Evolutionary conservation across 495 filamentous ascomycete genomes (phyloP).

Genomic region (Neurospora terricola): DNA sequence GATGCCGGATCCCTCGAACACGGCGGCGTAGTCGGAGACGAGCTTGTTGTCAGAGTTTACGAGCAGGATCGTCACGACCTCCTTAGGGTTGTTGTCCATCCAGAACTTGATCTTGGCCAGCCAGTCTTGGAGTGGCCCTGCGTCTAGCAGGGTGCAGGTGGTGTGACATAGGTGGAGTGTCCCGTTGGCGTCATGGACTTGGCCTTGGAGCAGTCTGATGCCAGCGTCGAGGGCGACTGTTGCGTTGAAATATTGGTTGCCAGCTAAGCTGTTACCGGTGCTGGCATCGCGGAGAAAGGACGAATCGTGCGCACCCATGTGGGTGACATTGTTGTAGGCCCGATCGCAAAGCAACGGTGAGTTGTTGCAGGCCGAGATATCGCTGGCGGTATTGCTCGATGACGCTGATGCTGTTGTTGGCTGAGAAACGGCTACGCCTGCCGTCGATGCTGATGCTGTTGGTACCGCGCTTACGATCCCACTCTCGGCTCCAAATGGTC

Average conservation of each 20-base stretch:
- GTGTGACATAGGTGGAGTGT: constrained; percentile 57
- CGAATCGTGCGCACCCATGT: constrained; percentile 61
- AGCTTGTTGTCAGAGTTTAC: constrained; percentile 53
- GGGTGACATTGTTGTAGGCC: constrained; percentile 54
- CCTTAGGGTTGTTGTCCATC: constrained; percentile 55
- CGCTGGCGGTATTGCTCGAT: constrained; percentile 2
- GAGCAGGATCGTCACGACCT: constrained; percentile 60
- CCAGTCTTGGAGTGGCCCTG: constrained; percentile 47
- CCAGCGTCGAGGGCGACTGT: constrained; percentile 57
- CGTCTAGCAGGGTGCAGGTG: constrained; percentile 53
- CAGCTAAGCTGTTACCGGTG: constrained; percentile 44
- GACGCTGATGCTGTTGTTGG: constrained; percentile 8
- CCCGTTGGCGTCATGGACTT: constrained; percentile 49
- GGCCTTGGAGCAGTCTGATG: constrained; percentile 58
- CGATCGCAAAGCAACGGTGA: constrained; percentile 49
- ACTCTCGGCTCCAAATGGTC: neutral
- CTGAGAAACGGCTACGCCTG: neutral
- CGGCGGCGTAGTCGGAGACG: constrained; percentile 38
- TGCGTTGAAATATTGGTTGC: constrained; percentile 59
- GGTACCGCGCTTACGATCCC: neutral
- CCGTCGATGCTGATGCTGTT: neutral
- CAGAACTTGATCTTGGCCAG: constrained; percentile 50
- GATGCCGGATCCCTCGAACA: constrained; percentile 46
- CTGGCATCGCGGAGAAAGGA: constrained; percentile 49
- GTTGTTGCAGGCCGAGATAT: constrained; percentile 52